Evolutionary conservation across 2,329 filamentous ascomycete genomes (phyloP).

Genomic region (Monascus ruber): DNA sequence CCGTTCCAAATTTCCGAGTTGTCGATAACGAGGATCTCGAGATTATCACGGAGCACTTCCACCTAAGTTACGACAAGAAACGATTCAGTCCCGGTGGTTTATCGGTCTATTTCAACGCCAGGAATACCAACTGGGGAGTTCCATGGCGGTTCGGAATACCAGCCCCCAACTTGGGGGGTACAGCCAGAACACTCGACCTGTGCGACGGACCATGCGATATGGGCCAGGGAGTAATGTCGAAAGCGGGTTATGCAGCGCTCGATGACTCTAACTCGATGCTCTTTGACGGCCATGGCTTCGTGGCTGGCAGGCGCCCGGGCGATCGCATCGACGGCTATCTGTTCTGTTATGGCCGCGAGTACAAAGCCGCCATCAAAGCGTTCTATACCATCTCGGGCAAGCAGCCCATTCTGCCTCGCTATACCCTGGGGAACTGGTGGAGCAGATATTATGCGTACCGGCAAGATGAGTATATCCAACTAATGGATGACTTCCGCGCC

Average conservation of each 20-base stretch:
- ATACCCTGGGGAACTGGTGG: conserved; percentile 56
- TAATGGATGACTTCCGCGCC: conserved; percentile 46
- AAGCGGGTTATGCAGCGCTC: conserved; percentile 40
- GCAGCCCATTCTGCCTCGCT: conserved; percentile 46
- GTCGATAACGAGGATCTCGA: conserved; percentile 37
- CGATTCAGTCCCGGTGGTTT: conserved; percentile 43
- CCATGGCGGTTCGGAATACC: conserved; percentile 45
- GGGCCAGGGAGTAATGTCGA: conserved; percentile 41
- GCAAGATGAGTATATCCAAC: conserved; percentile 42
- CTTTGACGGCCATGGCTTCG: conserved; percentile 43
- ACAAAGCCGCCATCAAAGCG: conserved; percentile 41
- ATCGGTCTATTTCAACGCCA: conserved; percentile 33
- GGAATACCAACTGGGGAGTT: conserved; percentile 28
- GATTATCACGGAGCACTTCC: conserved; percentile 45
- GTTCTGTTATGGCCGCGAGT: conserved; percentile 49
- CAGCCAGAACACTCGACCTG: conserved; percentile 44
- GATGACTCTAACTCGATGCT: conserved; percentile 48
- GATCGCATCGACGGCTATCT: conserved; percentile 48
- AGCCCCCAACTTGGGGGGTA: conserved; percentile 35
- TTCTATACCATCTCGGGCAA: conserved; percentile 46
- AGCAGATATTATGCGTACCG: conserved; percentile 50
- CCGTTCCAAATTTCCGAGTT: conserved; percentile 39
- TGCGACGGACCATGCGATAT: conserved; percentile 41
- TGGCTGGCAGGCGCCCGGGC: conserved; percentile 37
- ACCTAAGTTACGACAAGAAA: conserved; percentile 48